Percentiles rank a stretch among this genome's conserved stretches.
Evolutionary conservation across 2,329 filamentous ascomycete species (phyloP).

Genomic region (Fusarium udum): DNA sequence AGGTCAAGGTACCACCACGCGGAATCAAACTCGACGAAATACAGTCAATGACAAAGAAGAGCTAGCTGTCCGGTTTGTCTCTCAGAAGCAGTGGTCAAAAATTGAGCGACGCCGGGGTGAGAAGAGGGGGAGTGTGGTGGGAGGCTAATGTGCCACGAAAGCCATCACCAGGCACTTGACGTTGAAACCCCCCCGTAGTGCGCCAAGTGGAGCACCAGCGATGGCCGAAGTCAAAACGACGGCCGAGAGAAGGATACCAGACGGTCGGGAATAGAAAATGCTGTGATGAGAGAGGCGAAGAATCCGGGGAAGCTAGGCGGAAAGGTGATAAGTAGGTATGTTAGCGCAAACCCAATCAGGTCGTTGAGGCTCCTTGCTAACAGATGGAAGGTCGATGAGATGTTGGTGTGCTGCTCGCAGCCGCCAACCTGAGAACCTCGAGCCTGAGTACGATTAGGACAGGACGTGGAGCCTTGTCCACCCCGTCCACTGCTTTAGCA

Average conservation of each 20-base stretch:
- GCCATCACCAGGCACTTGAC: conserved; percentile 45
- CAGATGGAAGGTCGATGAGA: conserved; percentile 24
- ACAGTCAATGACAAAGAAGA: conserved; percentile 47
- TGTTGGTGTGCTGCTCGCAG: conserved; percentile 38
- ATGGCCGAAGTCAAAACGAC: conserved; percentile 35
- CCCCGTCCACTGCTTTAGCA: conserved; percentile 26
- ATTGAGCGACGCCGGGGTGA: conserved; percentile 46
- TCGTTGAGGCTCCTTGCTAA: conserved; percentile 26
- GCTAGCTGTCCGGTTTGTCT: conserved; percentile 42
- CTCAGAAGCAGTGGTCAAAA: conserved; percentile 43
- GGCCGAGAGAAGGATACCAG: conserved; percentile 37
- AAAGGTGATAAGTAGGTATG: conserved; percentile 39
- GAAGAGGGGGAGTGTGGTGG: conserved; percentile 46
- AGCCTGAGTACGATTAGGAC: conserved; percentile 24
- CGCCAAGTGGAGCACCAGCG: conserved; percentile 43
- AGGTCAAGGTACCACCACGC: conserved; percentile 51
- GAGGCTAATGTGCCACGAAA: conserved; percentile 50
- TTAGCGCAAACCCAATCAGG: conserved; percentile 31
- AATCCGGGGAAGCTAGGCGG: conserved; percentile 39
- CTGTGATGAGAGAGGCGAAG: conserved; percentile 34
- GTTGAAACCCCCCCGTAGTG: conserved; percentile 43
- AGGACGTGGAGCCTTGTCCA: conserved; percentile 33
- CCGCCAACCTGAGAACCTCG: conserved; percentile 29
- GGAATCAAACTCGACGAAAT: conserved; percentile 49
- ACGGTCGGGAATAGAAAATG: conserved; percentile 34